Evolutionary conservation across 2,329 filamentous ascomycete species (phyloP).

Genomic region (Myriosclerotinia duriaeana): DNA sequence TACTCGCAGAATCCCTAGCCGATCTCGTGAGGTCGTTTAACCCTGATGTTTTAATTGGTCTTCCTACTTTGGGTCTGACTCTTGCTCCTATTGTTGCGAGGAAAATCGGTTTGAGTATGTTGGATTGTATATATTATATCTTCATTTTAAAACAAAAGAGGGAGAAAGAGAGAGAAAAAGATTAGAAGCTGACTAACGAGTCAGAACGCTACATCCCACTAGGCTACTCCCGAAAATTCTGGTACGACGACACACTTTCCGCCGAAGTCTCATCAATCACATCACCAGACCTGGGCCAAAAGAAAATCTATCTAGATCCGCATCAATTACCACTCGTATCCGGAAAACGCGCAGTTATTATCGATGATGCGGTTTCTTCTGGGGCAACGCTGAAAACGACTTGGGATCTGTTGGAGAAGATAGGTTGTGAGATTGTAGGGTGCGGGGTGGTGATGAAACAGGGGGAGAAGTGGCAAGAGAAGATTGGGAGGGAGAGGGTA

Average conservation of each 20-base stretch:
- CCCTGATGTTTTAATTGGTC: conserved; percentile 34
- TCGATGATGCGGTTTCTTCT: conserved; percentile 38
- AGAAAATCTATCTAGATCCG: conserved; percentile 36
- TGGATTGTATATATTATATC: background rate
- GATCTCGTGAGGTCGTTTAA: conserved; percentile 25
- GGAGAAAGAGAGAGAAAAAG: too few species aligned
- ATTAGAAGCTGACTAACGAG: background rate
- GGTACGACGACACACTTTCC: conserved; percentile 35
- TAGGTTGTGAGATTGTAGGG: conserved; percentile 29
- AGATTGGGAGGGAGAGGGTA: conserved; percentile 28
- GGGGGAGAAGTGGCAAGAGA: conserved; percentile 31
- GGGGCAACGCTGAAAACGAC: conserved; percentile 35
- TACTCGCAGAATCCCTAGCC: conserved; percentile 29
- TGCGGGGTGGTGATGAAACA: conserved; percentile 38
- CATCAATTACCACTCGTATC: conserved; percentile 31
- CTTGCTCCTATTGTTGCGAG: conserved; percentile 33
- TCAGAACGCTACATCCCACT: conserved; percentile 35
- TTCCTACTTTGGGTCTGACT: conserved; percentile 36
- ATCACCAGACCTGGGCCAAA: conserved; percentile 29
- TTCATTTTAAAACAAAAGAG: background rate
- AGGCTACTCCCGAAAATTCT: conserved; percentile 39
- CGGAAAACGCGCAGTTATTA: conserved; percentile 31
- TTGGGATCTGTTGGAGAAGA: conserved; percentile 37
- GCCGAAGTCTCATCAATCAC: conserved; percentile 36
- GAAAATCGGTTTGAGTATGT: conserved; percentile 31